phyloP scores from a whole-genome alignment of 805 yeast species.

The Cyberlindnera veronae region DNA sequence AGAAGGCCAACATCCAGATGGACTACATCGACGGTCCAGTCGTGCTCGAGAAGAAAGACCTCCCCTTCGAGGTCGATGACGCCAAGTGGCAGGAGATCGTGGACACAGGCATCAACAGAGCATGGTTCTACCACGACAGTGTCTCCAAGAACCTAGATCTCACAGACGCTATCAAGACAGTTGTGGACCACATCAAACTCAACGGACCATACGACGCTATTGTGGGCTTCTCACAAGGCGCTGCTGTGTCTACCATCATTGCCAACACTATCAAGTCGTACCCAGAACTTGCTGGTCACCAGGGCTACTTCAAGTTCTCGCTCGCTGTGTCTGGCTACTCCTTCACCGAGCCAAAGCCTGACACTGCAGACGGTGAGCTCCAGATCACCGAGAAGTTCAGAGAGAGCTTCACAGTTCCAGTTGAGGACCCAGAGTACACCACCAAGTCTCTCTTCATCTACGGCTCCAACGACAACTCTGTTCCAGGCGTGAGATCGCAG shows the following conservation, averaged over 20 bases:
- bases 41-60: conserved; percentile 58
- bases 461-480: conserved; percentile 87
- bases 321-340: conserved; percentile 70
- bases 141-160: conserved; percentile 45
- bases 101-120: conserved; percentile 44
- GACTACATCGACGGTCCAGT: conserved; percentile 80
- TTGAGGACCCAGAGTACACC: conserved; percentile 27
- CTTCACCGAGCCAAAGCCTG: conserved; percentile 39
- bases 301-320: conserved; percentile 57
- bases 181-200: conserved; percentile 47
- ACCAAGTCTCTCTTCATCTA: conserved; percentile 66
- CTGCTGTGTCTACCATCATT: conserved; percentile 75
- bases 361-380: conserved; percentile 31
- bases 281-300: conserved; percentile 24
- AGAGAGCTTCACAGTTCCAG: conserved; percentile 30
- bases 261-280: conserved; percentile 45
- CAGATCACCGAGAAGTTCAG: conserved; percentile 35
- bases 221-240: conserved; percentile 93
- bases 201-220: conserved; percentile 87
- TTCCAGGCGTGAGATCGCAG: conserved; percentile 66
- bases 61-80: conserved; percentile 65
- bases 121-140: conserved; percentile 74
- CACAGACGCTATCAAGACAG: conserved; percentile 47
- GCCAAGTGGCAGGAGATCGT: conserved; percentile 46
- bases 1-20: conserved; percentile 60